Percentiles rank a stretch among this genome's conserved stretches.
These are phyloP conservation scores for Parachaetomium inaequale DNA, from an alignment of 495 filamentous ascomycete genomes.

Conservation along the genomic window DNA sequence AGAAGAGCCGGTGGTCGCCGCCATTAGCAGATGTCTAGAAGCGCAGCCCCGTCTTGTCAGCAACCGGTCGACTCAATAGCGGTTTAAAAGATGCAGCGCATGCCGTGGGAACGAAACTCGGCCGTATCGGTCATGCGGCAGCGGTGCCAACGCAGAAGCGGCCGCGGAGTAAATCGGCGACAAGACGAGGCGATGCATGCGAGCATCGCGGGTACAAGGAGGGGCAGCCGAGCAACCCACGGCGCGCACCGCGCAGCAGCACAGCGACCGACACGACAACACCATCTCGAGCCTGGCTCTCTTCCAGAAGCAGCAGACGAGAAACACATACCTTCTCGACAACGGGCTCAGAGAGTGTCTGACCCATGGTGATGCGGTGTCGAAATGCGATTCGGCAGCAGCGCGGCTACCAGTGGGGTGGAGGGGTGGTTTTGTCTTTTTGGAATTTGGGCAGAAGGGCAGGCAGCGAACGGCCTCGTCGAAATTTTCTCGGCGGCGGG, in stretches of 20 bases:
- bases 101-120: background rate
- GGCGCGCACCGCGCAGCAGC: background rate
- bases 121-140: background rate
- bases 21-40: conserved; percentile 78
- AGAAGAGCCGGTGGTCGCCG: conserved; percentile 87
- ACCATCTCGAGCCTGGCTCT: background rate
- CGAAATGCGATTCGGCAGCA: conserved; percentile 24
- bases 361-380: conserved; percentile 68
- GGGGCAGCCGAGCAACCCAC: conserved; percentile 1
- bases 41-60: conserved; percentile 19
- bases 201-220: background rate
- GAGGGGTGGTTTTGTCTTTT: conserved; percentile 19
- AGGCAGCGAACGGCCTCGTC: conserved; percentile 7
- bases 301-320: background rate
- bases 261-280: background rate
- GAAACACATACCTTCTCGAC: conserved; percentile 83
- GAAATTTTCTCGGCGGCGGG: conserved; percentile 20
- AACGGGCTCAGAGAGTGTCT: conserved; percentile 98
- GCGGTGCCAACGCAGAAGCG: background rate
- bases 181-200: background rate
- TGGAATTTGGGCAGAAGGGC: conserved; percentile 22
- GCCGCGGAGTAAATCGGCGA: background rate
- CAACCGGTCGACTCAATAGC: conserved; percentile 1
- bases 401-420: conserved; percentile 27
- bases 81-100: background rate